phyloP scores from a whole-genome alignment of 306 rosid genomes.

The Rosa multiflora region DNA sequence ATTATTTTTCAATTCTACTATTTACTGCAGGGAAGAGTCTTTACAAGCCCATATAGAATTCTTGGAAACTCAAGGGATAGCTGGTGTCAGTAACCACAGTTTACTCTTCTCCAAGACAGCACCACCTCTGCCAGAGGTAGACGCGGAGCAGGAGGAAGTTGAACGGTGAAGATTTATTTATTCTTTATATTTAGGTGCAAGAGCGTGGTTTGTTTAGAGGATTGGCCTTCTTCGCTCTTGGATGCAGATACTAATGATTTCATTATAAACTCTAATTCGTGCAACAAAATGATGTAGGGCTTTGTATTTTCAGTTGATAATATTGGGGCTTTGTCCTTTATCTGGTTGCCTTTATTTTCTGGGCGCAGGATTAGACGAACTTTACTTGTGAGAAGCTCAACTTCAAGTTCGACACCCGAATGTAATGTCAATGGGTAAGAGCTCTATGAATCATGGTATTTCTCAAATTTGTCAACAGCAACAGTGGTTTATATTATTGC shows the following conservation, averaged over 20 bases:
- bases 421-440: constrained; percentile 53
- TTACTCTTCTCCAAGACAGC: constrained; percentile 82
- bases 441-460: neutral
- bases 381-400: constrained; percentile 34
- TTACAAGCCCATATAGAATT: constrained; percentile 63
- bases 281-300: neutral
- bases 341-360: constrained; percentile 12
- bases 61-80: constrained; percentile 71
- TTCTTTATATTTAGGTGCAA: neutral
- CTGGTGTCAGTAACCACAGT: constrained; percentile 95
- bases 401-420: constrained; percentile 45
- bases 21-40: constrained; percentile 50
- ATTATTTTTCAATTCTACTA: constrained; percentile 9
- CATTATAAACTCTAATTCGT: neutral
- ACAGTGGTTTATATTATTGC: constrained; percentile 3
- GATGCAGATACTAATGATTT: no score
- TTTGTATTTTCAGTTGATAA: neutral
- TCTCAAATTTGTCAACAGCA: neutral
- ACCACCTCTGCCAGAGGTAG: constrained; percentile 55
- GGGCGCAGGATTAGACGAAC: constrained; percentile 37
- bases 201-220: neutral
- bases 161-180: constrained; percentile 43
- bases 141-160: constrained; percentile 51
- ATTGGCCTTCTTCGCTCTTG: neutral
- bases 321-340: neutral